phyloP scores from a whole-genome alignment of 148 eudicot genomes.

The Polygonum aviculare region DNA sequence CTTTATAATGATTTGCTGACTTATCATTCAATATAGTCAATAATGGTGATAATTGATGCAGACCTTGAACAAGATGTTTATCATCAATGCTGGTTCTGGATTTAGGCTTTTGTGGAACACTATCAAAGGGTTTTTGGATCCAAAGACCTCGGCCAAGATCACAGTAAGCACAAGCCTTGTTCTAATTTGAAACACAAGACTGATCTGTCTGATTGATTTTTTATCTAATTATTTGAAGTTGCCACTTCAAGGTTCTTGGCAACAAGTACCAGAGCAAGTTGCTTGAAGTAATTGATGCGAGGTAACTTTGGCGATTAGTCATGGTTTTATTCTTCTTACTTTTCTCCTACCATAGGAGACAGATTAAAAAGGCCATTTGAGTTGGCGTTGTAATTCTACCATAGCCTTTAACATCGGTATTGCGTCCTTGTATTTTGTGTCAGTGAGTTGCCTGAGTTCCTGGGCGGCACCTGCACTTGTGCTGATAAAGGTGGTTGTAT shows the following conservation, averaged over 20 bases:
- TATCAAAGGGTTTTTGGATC: slow-evolving; percentile 82
- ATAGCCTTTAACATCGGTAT: background rate
- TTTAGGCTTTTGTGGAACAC: slow-evolving; percentile 89
- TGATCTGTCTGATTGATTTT: background rate
- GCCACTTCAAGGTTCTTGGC: slow-evolving; percentile 59
- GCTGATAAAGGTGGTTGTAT: slow-evolving; percentile 89
- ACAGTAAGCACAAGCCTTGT: slow-evolving; percentile 29
- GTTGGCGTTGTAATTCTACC: background rate
- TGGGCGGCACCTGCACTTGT: slow-evolving; percentile 88
- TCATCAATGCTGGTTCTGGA: slow-evolving; percentile 98
- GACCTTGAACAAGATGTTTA: slow-evolving; percentile 91
- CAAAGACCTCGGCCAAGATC: slow-evolving; percentile 90
- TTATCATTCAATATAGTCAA: background rate
- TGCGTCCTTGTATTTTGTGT: background rate
- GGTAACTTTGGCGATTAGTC: slow-evolving; percentile 23
- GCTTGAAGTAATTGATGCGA: slow-evolving; percentile 83
- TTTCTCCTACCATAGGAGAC: background rate
- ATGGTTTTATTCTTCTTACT: slow-evolving; percentile 1
- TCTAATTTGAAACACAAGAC: background rate
- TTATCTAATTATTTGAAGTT: background rate
- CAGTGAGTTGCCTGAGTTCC: slow-evolving; percentile 87
- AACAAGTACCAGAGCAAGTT: slow-evolving; percentile 87
- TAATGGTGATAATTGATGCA: too few relatives aligned
- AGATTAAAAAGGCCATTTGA: background rate
- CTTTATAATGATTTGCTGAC: background rate